A percentile compares a stretch with the other conserved stretches of the same genome.
phyloP scores from a whole-genome alignment of 441 rosid genomes.

The Lepidium campestre region DNA sequence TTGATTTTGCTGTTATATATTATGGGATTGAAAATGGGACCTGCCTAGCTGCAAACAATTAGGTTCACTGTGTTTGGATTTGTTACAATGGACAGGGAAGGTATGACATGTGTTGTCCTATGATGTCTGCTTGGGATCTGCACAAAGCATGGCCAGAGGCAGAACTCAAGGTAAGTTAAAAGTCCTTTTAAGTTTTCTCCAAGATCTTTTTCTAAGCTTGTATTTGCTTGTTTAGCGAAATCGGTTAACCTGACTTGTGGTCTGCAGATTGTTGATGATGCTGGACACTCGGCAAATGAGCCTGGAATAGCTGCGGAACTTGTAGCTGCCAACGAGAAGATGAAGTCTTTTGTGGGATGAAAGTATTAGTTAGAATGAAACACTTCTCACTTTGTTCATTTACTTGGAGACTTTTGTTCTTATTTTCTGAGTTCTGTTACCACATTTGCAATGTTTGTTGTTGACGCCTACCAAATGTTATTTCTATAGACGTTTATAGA shows the following conservation, averaged over 20 bases:
- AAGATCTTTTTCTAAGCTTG: background rate
- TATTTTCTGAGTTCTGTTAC: background rate
- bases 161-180: slow-evolving; percentile 56
- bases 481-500: background rate
- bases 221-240: background rate
- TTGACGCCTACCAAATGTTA: background rate
- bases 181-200: background rate
- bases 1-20: background rate
- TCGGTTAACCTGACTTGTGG: background rate
- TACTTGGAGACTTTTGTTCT: background rate
- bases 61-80: background rate
- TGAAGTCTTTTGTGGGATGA: slow-evolving; percentile 44
- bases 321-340: slow-evolving; percentile 74
- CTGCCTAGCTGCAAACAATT: background rate
- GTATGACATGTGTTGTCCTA: slow-evolving; percentile 85
- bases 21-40: background rate
- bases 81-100: slow-evolving; percentile 62
- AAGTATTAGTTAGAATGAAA: background rate
- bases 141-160: slow-evolving; percentile 98
- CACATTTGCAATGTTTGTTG: background rate
- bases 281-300: slow-evolving; percentile 94
- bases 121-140: slow-evolving; percentile 99
- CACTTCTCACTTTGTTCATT: background rate
- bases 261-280: slow-evolving; percentile 62
- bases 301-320: slow-evolving; percentile 81